Evolutionary conservation across 371 early-diverging fungal genomes (phyloP), one percentile per base, ranked within the genome.

Genomic region (Gilbertella persicaria): DNA sequence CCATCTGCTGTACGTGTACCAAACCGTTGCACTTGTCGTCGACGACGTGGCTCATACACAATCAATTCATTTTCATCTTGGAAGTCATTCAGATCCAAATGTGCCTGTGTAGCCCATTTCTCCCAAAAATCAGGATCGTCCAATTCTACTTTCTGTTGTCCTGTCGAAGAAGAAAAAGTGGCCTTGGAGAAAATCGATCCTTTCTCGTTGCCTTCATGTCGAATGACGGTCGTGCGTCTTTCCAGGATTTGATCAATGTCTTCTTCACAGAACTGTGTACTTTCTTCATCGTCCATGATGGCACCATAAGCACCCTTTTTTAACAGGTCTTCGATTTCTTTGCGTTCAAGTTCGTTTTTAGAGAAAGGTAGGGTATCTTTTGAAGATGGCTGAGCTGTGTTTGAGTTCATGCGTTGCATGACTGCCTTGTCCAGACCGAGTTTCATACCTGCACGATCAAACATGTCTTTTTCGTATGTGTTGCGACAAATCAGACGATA

Each of bases 91-190:
- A 81, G 64, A 36, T 89, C 79, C 12, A 93, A 62, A 44, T 88
- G 72, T 19, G 91, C 92, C 26, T 83, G 79, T 25, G 85, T 71
- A 1, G 96, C 93, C 73, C 94, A 88, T 66, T 95, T 95, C 56
- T 95, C 94, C 98, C 98, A 97, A 68, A 97, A 97, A 53, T 93
- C 81, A 8, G 98, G 96, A 66, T 97, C 98, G 53, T 97, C 89
- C 13, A 97, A 71, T 29, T 94, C 94, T 0, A 92, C 84, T n/a
- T n/a, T n/a, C n/a, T 45, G 45, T 33, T 63, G 37, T 2, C 42
- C 57, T 8, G 46, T 37, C 14, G 77, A 72, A 14, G 88, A 76
- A 13, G 90, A 84, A 36, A 98, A 98, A 0, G 93, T 88, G 0
- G 99, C 97, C 68, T 96, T 98, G 33, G 93, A 93, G 76, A 97